These are phyloP conservation scores for Breynia disticha DNA, from an alignment of 441 rosid genomes.

Conservation along the genomic window DNA sequence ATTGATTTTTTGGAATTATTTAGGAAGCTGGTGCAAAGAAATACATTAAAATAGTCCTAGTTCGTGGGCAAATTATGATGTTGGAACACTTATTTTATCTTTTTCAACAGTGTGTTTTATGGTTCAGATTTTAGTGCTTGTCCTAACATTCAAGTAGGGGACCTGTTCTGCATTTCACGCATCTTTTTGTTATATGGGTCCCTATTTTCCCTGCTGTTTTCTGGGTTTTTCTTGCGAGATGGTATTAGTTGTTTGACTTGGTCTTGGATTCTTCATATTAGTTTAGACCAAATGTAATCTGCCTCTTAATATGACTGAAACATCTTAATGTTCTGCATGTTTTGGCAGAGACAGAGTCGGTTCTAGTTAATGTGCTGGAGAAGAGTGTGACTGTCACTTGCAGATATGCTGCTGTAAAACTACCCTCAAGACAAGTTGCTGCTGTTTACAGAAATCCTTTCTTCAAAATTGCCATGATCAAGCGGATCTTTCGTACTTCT, in stretches of 20 bases:
- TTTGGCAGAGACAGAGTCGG: conserved; percentile 59
- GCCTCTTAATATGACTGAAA: not conserved
- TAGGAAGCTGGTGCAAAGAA: too few relatives aligned
- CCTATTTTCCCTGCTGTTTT: too few relatives aligned
- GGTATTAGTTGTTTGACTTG: not conserved
- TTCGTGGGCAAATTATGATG: not conserved
- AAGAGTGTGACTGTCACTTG: conserved; percentile 70
- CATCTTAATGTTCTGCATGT: not conserved
- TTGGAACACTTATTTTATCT: not conserved
- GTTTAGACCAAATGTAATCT: not conserved
- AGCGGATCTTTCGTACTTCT: conserved; percentile 35
- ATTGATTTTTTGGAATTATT: too few relatives aligned
- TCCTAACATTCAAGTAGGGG: not conserved
- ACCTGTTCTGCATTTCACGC: not conserved
- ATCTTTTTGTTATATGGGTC: too few relatives aligned
- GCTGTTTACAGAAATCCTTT: conserved; percentile 29
- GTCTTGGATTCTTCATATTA: not conserved
- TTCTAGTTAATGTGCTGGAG: conserved; percentile 54
- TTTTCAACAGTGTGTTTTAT: not conserved
- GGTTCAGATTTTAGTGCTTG: not conserved
- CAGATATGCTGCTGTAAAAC: conserved; percentile 34
- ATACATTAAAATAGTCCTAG: too few relatives aligned
- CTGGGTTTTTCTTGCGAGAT: too few relatives aligned
- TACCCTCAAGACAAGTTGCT: conserved; percentile 22
- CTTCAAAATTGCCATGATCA: conserved; percentile 45